Evolutionary conservation across 495 filamentous ascomycete species (phyloP).

Genomic region (Penicillium pulvis): DNA sequence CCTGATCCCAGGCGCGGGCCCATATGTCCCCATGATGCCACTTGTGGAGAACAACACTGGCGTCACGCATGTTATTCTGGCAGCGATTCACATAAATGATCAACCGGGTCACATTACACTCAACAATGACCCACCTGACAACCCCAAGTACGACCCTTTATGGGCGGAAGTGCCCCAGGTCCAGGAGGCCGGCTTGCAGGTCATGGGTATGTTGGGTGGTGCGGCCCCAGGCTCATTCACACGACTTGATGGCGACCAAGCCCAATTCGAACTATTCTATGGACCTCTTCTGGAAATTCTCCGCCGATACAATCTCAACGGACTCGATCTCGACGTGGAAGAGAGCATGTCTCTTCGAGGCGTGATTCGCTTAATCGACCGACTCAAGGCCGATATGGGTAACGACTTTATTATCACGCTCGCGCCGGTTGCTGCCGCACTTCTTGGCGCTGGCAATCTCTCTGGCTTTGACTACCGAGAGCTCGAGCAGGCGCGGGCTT

Average conservation of each 20-base stretch:
- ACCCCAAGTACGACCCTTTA: slow-evolving; percentile 57
- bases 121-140: slow-evolving; percentile 69
- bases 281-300: slow-evolving; percentile 62
- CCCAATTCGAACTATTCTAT: slow-evolving; percentile 69
- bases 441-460: slow-evolving; percentile 61
- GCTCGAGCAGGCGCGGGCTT: slow-evolving; percentile 64
- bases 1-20: slow-evolving; percentile 51
- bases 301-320: slow-evolving; percentile 58
- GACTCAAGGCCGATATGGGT: slow-evolving; percentile 72
- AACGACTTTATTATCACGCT: slow-evolving; percentile 72
- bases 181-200: slow-evolving; percentile 64
- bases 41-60: slow-evolving; percentile 60
- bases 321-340: slow-evolving; percentile 84
- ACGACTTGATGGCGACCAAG: slow-evolving; percentile 60
- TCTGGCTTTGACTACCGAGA: slow-evolving; percentile 74
- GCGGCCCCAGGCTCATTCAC: slow-evolving; percentile 70
- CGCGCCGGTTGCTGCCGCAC: slow-evolving; percentile 74
- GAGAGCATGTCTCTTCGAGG: slow-evolving; percentile 71
- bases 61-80: slow-evolving; percentile 77
- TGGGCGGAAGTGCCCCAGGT: slow-evolving; percentile 73
- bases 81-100: slow-evolving; percentile 78
- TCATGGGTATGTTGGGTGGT: slow-evolving; percentile 83
- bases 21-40: slow-evolving; percentile 69
- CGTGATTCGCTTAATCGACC: slow-evolving; percentile 70
- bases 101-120: slow-evolving; percentile 61